phyloP scores from a whole-genome alignment of 2,329 filamentous ascomycete genomes.

The Graphilbum sp. region DNA sequence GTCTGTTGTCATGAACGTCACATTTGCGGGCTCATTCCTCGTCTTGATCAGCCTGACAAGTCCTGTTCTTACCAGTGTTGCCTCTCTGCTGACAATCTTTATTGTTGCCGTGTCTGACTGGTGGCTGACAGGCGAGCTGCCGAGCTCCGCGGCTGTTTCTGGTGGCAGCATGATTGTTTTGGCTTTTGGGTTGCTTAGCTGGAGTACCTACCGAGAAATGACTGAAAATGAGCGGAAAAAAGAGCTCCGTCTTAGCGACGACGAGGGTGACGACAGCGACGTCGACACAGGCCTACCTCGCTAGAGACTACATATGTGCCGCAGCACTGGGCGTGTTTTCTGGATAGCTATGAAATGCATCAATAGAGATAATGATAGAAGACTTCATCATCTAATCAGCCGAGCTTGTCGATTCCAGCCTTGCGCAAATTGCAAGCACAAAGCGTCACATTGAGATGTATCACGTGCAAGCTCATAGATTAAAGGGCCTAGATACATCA shows the following conservation, averaged over 20 bases:
- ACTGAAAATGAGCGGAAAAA: constrained; percentile 59
- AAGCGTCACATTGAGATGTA: too few relatives aligned
- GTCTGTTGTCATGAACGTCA: constrained; percentile 73
- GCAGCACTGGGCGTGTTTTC: too few relatives aligned
- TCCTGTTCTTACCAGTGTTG: constrained; percentile 82
- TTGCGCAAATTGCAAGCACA: too few relatives aligned
- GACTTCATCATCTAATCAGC: too few relatives aligned
- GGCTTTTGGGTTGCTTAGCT: constrained; percentile 76
- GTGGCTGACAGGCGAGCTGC: constrained; percentile 59
- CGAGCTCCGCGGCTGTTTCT: constrained; percentile 57
- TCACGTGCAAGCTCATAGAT: too few relatives aligned
- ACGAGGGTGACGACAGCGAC: constrained; percentile 3
- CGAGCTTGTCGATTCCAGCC: too few relatives aligned
- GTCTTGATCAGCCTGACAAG: constrained; percentile 86
- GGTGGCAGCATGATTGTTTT: constrained; percentile 80
- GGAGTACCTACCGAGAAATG: constrained; percentile 90
- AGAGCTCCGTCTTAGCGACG: constrained; percentile 17
- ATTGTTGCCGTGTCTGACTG: constrained; percentile 88
- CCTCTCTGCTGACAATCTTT: constrained; percentile 89
- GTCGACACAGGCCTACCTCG: too few relatives aligned
- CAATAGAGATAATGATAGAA: too few relatives aligned
- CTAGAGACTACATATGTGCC: too few relatives aligned
- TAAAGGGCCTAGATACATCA: too few relatives aligned
- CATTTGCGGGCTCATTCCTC: constrained; percentile 83
- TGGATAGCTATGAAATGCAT: too few relatives aligned